Conservation (phyloP, 225 moss, liverwort and hornwort genomes). For the Asterella californica region DNA sequence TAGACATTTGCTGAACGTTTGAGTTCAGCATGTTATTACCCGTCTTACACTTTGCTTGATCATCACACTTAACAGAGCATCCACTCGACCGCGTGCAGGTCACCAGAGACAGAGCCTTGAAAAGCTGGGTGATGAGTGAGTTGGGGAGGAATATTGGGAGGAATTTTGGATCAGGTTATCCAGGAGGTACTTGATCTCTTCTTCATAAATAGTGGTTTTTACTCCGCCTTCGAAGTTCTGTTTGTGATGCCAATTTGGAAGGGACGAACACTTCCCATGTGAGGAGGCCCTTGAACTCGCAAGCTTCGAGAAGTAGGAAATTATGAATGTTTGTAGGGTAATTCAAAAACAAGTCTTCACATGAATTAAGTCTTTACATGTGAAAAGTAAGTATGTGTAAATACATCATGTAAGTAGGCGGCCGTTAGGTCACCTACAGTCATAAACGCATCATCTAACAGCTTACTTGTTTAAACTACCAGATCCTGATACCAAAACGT, state of each 20-base stretch:
- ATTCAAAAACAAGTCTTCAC: no score
- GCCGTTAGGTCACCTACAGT: no score
- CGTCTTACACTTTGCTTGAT: background rate
- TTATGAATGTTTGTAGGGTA: no score
- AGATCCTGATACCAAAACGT: constrained; percentile 74
- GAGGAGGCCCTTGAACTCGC: no score
- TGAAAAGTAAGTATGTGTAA: no score
- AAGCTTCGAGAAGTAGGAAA: no score
- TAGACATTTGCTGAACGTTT: background rate
- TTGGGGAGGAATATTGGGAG: constrained; percentile 52
- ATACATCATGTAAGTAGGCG: no score
- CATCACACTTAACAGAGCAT: background rate
- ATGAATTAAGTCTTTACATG: no score
- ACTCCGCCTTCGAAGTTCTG: background rate
- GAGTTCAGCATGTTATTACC: background rate
- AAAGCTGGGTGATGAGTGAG: constrained; percentile 62
- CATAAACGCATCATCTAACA: background rate
- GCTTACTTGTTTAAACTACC: background rate
- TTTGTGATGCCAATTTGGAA: no score
- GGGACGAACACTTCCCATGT: no score
- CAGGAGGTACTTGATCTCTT: constrained; percentile 45
- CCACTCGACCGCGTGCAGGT: constrained; percentile 44
- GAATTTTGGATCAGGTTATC: constrained; percentile 78
- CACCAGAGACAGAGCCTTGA: constrained; percentile 67
- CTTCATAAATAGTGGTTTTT: background rate